A percentile compares a stretch with the other conserved stretches of the same genome.
These are phyloP conservation scores for Tripterygium wilfordii DNA, from an alignment of 177 flowering plant species.

Conservation along the genomic window DNA sequence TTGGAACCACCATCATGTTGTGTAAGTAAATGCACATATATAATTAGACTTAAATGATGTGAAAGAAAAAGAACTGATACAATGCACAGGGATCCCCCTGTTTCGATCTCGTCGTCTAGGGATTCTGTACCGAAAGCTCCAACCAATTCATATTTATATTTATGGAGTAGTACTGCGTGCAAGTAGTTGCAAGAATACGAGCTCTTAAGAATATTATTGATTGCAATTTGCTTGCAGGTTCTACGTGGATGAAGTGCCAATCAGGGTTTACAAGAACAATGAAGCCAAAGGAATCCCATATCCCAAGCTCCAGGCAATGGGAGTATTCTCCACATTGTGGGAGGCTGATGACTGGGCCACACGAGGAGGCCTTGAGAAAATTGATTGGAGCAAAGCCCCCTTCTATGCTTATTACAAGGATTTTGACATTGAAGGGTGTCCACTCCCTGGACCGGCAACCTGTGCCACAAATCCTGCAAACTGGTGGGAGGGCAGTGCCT, in stretches of 20 bases:
- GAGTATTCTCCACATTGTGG: constrained; percentile 81
- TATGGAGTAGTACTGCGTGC: too few relatives aligned
- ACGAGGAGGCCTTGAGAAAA: constrained; percentile 82
- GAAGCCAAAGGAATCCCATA: constrained; percentile 61
- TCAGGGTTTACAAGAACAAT: constrained; percentile 82
- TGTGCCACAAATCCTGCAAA: constrained; percentile 55
- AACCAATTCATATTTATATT: too few relatives aligned
- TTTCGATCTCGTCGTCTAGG: too few relatives aligned
- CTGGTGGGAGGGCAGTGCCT: constrained; percentile 75
- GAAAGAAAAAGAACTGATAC: too few relatives aligned
- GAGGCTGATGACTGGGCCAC: constrained; percentile 98
- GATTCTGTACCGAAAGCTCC: too few relatives aligned
- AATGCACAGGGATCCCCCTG: too few relatives aligned
- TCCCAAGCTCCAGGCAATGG: constrained; percentile 79
- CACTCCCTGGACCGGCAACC: constrained; percentile 52
- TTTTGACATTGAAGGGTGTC: constrained; percentile 84
- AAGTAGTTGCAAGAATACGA: too few relatives aligned
- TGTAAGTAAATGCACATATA: too few relatives aligned
- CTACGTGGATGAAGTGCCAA: constrained; percentile 68
- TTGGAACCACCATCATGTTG: constrained; percentile 64
- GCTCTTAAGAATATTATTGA: too few relatives aligned
- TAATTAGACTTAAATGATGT: too few relatives aligned
- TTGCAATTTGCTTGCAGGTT: constrained; percentile 40
- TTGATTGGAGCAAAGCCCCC: constrained; percentile 86
- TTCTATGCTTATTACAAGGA: constrained; percentile 79